Evolutionary conservation across 768 basidiomycete genomes (phyloP).

Genomic region (Cubamyces lactineus): DNA sequence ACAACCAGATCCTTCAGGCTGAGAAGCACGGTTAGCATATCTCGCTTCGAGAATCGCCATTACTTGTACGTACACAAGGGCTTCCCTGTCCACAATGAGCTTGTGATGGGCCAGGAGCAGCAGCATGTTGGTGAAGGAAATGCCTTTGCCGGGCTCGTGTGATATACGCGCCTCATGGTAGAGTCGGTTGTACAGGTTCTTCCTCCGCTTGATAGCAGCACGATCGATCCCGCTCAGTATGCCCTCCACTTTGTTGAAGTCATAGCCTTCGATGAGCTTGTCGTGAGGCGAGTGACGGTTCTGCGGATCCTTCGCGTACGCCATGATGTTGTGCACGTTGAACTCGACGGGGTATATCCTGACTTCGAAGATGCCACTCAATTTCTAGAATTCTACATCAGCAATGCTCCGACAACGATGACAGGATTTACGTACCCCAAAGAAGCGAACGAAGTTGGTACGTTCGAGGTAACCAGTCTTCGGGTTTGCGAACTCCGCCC

Average conservation of each 20-base stretch:
- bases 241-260: slow-evolving; percentile 62
- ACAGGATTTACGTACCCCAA: slow-evolving; percentile 59
- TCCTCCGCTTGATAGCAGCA: slow-evolving; percentile 60
- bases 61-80: slow-evolving; percentile 68
- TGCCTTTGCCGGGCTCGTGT: slow-evolving; percentile 72
- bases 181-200: slow-evolving; percentile 71
- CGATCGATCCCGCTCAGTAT: slow-evolving; percentile 70
- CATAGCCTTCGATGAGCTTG: slow-evolving; percentile 54
- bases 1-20: slow-evolving; percentile 83
- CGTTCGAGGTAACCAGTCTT: slow-evolving; percentile 81
- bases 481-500: slow-evolving; percentile 82
- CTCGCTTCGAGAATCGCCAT: neutral
- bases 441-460: slow-evolving; percentile 73
- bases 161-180: slow-evolving; percentile 87
- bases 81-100: slow-evolving; percentile 86
- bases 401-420: neutral
- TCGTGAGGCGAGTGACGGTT: slow-evolving; percentile 38
- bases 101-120: slow-evolving; percentile 88
- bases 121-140: slow-evolving; percentile 91
- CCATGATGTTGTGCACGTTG: slow-evolving; percentile 61
- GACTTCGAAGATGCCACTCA: slow-evolving; percentile 88
- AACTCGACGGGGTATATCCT: slow-evolving; percentile 78
- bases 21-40: slow-evolving; percentile 15
- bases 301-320: slow-evolving; percentile 46
- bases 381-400: slow-evolving; percentile 51